These are phyloP conservation scores for Penicillium sp. DNA, from an alignment of 2,329 filamentous ascomycete genomes.

Conservation along the genomic window DNA sequence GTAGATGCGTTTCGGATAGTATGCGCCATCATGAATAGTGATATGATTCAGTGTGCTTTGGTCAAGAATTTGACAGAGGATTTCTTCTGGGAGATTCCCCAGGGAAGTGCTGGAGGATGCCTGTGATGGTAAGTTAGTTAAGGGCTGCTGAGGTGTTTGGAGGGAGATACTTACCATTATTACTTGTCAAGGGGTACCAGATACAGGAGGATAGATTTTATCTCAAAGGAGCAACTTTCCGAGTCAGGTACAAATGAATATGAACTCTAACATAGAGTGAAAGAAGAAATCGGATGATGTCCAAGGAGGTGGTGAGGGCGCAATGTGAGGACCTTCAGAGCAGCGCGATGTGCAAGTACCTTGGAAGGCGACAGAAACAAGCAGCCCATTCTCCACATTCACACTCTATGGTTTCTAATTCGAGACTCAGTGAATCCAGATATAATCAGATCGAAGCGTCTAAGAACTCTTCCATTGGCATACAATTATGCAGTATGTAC, in stretches of 20 bases:
- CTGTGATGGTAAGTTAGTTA: not conserved
- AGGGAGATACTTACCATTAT: not conserved
- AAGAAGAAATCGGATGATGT: not conserved
- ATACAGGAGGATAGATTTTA: no score
- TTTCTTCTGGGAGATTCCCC: not conserved
- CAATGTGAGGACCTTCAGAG: not conserved
- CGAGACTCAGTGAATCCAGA: no score
- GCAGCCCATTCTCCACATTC: not conserved
- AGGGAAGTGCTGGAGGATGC: not conserved
- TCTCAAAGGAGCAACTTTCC: no score
- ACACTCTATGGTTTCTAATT: no score
- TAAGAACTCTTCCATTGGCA: no score
- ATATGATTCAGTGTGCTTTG: conserved; percentile 1
- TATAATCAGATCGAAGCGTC: no score
- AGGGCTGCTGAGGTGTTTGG: no score
- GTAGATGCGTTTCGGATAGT: conserved; percentile 4
- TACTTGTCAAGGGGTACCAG: no score
- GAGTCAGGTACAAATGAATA: no score
- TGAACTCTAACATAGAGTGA: no score
- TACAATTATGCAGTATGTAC: no score
- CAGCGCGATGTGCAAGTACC: not conserved
- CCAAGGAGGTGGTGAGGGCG: not conserved
- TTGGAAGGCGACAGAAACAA: no score
- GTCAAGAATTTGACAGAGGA: conserved; percentile 5
- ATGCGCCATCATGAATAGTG: not conserved